Percentiles rank a stretch among this genome's conserved stretches.
Conservation (phyloP, 495 filamentous ascomycete species). For the Penicillium canariense region DNA sequence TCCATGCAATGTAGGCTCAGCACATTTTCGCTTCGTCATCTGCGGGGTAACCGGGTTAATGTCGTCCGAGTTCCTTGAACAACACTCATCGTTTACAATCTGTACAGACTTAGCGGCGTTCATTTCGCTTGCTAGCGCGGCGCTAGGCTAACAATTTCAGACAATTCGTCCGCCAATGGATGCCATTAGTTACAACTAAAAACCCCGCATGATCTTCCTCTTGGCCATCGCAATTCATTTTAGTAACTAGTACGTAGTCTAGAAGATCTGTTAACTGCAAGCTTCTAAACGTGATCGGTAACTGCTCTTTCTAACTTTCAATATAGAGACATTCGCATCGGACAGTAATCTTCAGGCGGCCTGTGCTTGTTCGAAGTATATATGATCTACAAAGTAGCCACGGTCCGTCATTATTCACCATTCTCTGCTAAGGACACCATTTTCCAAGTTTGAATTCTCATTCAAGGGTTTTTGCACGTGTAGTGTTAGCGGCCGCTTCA, state of each 20-base stretch:
- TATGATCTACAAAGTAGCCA: neutral
- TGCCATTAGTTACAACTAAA: neutral
- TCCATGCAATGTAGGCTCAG: neutral
- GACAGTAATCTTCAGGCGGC: neutral
- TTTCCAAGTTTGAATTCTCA: neutral
- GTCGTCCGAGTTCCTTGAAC: neutral
- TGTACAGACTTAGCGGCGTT: neutral
- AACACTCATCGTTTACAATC: neutral
- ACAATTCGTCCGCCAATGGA: conserved; percentile 5
- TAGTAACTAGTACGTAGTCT: neutral
- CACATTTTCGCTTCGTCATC: neutral
- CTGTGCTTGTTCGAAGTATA: neutral
- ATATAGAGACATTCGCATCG: neutral
- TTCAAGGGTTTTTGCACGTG: neutral
- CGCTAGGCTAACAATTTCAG: neutral
- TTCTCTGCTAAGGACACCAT: neutral
- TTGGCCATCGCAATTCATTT: neutral
- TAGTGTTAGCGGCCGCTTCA: neutral
- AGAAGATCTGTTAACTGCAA: neutral
- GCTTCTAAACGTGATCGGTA: no score
- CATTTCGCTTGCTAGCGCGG: neutral
- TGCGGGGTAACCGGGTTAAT: neutral
- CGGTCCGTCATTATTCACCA: neutral
- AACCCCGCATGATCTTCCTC: neutral
- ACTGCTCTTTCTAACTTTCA: neutral